A percentile compares a stretch with the other conserved stretches of the same genome.
phyloP scores from a whole-genome alignment of 257 asterid genomes.

The Catharanthus roseus region DNA sequence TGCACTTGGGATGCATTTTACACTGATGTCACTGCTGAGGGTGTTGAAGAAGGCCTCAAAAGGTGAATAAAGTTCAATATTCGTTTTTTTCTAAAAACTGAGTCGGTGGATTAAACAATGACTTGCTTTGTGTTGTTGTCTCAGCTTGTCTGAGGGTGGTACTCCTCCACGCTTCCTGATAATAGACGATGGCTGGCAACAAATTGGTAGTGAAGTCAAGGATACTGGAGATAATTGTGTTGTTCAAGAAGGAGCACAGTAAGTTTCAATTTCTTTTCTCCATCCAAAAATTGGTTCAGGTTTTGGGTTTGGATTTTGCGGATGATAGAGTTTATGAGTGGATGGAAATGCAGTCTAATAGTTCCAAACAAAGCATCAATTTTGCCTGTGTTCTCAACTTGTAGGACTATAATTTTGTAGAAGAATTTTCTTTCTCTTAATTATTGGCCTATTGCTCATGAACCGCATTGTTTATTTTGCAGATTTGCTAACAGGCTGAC shows the following conservation, averaged over 20 bases:
- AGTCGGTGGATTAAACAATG: constrained; percentile 4
- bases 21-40: constrained; percentile 97
- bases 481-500: constrained; percentile 84
- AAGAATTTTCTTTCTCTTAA: no score
- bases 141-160: constrained; percentile 88
- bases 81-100: neutral
- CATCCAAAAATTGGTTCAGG: neutral
- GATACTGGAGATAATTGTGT: constrained; percentile 37
- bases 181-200: constrained; percentile 99
- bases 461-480: constrained; percentile 17
- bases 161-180: constrained; percentile 88
- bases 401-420: neutral
- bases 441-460: neutral
- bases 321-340: neutral
- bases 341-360: neutral
- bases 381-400: neutral
- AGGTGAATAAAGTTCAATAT: constrained; percentile 38
- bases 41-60: constrained; percentile 82
- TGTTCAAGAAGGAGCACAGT: constrained; percentile 88
- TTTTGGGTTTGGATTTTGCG: neutral
- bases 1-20: constrained; percentile 99
- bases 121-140: neutral
- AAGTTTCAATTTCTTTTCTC: constrained; percentile 14
- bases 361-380: neutral
- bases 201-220: constrained; percentile 67